These are phyloP conservation scores for Geum urbanum DNA, from an alignment of 306 rosid genomes.

Conservation along the genomic window DNA sequence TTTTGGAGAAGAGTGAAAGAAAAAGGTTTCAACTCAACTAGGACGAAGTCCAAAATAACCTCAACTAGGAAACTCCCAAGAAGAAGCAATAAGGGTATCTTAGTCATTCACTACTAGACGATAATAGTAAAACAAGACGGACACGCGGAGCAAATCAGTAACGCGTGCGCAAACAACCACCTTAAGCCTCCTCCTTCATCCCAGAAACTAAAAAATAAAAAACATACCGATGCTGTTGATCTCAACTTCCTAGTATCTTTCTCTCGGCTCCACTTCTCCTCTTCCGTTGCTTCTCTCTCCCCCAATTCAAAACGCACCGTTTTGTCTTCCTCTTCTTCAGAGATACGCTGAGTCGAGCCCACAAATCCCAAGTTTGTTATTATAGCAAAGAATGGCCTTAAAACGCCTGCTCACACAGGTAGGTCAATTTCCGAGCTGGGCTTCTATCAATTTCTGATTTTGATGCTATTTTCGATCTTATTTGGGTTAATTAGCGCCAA, in stretches of 20 bases:
- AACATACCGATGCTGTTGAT: neutral
- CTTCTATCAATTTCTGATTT: neutral
- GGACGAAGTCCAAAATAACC: neutral
- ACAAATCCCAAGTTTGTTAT: too few species aligned
- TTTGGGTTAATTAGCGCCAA: neutral
- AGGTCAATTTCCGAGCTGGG: constrained; percentile 13
- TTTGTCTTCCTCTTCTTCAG: neutral
- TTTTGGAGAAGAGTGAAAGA: too few species aligned
- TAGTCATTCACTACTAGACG: neutral
- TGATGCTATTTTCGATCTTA: constrained; percentile 4
- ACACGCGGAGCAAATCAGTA: neutral
- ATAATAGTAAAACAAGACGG: neutral
- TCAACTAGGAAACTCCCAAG: neutral
- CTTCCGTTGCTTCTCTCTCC: neutral
- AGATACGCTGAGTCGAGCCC: too few species aligned
- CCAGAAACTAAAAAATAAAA: neutral
- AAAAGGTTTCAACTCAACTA: too few species aligned
- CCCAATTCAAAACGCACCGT: constrained; percentile 9
- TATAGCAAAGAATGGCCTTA: constrained; percentile 39
- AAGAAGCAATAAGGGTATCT: constrained; percentile 1
- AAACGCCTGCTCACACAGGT: constrained; percentile 69
- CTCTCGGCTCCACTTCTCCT: too few species aligned
- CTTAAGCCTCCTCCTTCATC: neutral
- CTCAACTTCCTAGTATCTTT: neutral
- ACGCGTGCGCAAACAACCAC: constrained; percentile 15